These are phyloP conservation scores for Fusarium bactridioides DNA, from an alignment of 2,329 filamentous ascomycete species.

Conservation along the genomic window DNA sequence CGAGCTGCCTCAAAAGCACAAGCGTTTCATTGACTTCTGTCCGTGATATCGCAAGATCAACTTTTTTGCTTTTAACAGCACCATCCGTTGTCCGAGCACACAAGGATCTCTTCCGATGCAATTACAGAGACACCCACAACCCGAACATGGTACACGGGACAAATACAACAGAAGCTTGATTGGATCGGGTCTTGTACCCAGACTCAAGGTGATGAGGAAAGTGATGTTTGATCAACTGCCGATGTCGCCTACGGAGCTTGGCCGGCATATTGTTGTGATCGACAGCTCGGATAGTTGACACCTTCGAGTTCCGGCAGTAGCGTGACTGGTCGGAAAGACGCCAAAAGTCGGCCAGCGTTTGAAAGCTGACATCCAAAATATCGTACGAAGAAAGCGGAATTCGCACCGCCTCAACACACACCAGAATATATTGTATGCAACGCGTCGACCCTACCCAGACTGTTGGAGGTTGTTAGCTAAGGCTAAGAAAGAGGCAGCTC, in stretches of 20 bases:
- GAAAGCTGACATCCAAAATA: neutral
- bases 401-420: neutral
- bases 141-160: neutral
- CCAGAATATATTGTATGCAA: neutral
- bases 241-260: neutral
- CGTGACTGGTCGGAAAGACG: neutral
- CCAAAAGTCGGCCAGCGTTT: neutral
- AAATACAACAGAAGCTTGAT: neutral
- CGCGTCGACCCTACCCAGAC: neutral
- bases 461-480: constrained; percentile 5
- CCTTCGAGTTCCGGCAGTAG: constrained; percentile 18
- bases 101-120: neutral
- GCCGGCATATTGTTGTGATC: constrained; percentile 23
- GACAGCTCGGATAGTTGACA: neutral
- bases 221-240: constrained; percentile 15
- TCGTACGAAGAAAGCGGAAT: constrained; percentile 1
- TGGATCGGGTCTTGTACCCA: neutral
- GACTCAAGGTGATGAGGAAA: neutral
- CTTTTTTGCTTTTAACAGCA: neutral
- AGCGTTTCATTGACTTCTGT: neutral
- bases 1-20: constrained; percentile 5
- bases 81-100: constrained; percentile 2
- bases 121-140: neutral
- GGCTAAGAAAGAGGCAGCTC: neutral
- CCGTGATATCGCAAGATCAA: constrained; percentile 7